These are phyloP conservation scores for Ilyonectria sp. DNA, from an alignment of 2,329 filamentous ascomycete genomes.

Conservation along the genomic window DNA sequence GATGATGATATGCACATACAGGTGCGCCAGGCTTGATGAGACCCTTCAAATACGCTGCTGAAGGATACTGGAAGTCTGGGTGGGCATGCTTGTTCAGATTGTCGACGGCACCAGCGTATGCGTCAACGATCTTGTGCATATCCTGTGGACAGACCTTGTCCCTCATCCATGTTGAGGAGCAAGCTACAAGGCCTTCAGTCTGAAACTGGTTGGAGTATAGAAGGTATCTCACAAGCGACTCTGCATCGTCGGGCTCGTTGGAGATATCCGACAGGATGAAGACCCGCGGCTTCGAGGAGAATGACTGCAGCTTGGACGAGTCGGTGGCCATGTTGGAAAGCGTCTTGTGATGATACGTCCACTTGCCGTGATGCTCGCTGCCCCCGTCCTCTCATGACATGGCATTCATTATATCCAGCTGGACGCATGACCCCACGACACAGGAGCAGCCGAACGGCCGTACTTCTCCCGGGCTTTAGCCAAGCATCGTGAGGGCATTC, in stretches of 20 bases:
- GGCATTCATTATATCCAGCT: slow-evolving; percentile 33
- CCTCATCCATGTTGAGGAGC: slow-evolving; percentile 63
- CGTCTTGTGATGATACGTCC: background rate
- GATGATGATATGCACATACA: slow-evolving; percentile 36
- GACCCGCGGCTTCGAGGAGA: slow-evolving; percentile 52
- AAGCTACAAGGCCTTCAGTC: slow-evolving; percentile 62
- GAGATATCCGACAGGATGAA: slow-evolving; percentile 62
- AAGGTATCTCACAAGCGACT: slow-evolving; percentile 61
- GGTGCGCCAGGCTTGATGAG: slow-evolving; percentile 57
- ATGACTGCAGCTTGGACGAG: slow-evolving; percentile 35
- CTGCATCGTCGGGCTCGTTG: slow-evolving; percentile 63
- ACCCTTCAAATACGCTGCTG: slow-evolving; percentile 52
- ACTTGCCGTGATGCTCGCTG: slow-evolving; percentile 1
- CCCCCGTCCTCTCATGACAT: slow-evolving; percentile 21
- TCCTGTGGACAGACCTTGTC: slow-evolving; percentile 58
- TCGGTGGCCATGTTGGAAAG: slow-evolving; percentile 33
- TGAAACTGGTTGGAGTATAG: slow-evolving; percentile 63
- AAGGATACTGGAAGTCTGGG: slow-evolving; percentile 58
- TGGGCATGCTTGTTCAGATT: slow-evolving; percentile 66
- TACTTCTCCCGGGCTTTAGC: slow-evolving; percentile 32
- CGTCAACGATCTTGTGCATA: slow-evolving; percentile 60
- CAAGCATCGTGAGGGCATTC: slow-evolving; percentile 20
- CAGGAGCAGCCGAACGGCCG: slow-evolving; percentile 9
- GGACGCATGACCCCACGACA: slow-evolving; percentile 11
- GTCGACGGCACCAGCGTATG: slow-evolving; percentile 59